Evolutionary conservation across 1,284 basidiomycete genomes (phyloP), one percentile per base, ranked within the genome.

Genomic region (Boletus mariae): DNA sequence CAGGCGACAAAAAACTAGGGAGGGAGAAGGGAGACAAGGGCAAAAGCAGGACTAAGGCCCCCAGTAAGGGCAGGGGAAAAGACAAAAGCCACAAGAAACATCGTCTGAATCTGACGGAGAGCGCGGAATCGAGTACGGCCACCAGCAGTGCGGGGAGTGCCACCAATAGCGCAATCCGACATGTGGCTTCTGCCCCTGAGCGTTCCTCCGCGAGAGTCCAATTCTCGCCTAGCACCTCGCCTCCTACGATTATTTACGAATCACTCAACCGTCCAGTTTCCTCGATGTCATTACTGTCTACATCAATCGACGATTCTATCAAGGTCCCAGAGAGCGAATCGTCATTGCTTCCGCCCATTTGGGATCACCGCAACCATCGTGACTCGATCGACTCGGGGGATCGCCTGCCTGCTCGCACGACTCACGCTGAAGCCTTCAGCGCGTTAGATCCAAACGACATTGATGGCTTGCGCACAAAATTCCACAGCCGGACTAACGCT

Each of bases 391-490:
- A 73, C 48, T 63, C 60, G 6, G 53, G 69, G 45, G 54, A 73
- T 58, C 53, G 71, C 70, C 25, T 63, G 47, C 67, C 78, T 49
- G 60, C 70, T 25, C 80, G 84, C 26, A 89, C 87, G 3, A 84
- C 85, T 5, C 85, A 90, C 63, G 79, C 80, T 10, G 87, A 90
- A 68, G 83, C 85, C 0, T 90, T 86, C 58, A 80, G 80, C 3
- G 79, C 85, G n/a, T 73, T 90, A 51, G 80, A 87, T 64, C 78
- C 82, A 25, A 78, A 74, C 55, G 73, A 74, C 42, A 76, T 84
- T 52, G 81, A 84, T 63, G 75, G 75, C 60, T 67, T 78, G 49
- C 77, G 76, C 34, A 54, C 69, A 2, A 71, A 57, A 51, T 51
- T 41, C 35, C 57, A 29, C 42, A 54, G 29, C 43, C 68, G 60